Percentiles rank a stretch among this genome's conserved stretches.
phyloP scores from a whole-genome alignment of 805 yeast species.

The Wickerhamiella sergipiensis region DNA sequence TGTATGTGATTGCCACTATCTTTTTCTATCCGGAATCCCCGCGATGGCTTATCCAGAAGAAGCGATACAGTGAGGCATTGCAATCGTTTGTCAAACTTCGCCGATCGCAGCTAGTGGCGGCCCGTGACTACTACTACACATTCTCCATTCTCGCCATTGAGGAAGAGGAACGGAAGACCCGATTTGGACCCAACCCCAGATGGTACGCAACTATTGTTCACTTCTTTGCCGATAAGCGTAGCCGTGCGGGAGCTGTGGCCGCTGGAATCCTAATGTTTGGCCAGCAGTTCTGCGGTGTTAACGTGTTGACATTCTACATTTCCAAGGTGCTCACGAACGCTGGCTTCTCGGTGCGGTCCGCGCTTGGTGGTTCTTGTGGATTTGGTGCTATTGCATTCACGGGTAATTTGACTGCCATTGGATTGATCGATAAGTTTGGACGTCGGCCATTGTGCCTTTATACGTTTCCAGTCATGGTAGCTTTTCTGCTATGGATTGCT shows the following conservation, averaged over 20 bases:
- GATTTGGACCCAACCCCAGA: slow-evolving; percentile 9
- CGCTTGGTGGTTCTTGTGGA: slow-evolving; percentile 68
- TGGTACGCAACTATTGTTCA: slow-evolving; percentile 11
- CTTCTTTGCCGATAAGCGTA: slow-evolving; percentile 31
- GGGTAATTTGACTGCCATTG: slow-evolving; percentile 73
- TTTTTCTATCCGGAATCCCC: slow-evolving; percentile 57
- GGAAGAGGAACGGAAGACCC: slow-evolving; percentile 36
- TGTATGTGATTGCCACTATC: slow-evolving; percentile 23
- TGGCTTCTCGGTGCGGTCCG: slow-evolving; percentile 21
- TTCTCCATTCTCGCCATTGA: slow-evolving; percentile 36
- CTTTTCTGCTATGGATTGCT: slow-evolving; percentile 36
- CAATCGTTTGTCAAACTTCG: slow-evolving; percentile 36
- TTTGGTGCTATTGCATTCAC: slow-evolving; percentile 70
- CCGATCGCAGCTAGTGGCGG: slow-evolving; percentile 38
- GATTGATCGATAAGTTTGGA: slow-evolving; percentile 66
- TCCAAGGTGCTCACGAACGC: slow-evolving; percentile 53
- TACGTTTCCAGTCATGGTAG: slow-evolving; percentile 48
- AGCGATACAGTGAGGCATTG: slow-evolving; percentile 36
- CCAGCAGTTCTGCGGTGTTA: slow-evolving; percentile 88
- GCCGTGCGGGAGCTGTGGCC: slow-evolving; percentile 69
- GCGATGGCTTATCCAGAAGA: slow-evolving; percentile 49
- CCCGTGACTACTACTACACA: slow-evolving; percentile 48
- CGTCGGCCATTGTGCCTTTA: slow-evolving; percentile 44
- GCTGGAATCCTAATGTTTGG: slow-evolving; percentile 74
- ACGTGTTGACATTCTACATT: slow-evolving; percentile 77